Base-by-base conservation (phyloP, 495 filamentous ascomycete species). In the Aspergillus nanangensis region DNA sequence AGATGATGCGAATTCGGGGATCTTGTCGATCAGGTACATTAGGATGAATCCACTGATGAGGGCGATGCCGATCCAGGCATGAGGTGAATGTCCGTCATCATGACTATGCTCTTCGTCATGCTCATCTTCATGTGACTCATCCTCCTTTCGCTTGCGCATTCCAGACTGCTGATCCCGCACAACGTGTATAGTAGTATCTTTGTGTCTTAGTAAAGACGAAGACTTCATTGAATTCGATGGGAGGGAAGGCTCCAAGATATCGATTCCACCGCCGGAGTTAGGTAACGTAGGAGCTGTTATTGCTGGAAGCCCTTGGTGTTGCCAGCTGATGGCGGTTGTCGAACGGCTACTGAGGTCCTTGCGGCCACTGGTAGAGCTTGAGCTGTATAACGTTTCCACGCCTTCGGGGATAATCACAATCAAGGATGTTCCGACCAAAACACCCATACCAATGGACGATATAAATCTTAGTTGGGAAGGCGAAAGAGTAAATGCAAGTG, bases 351-450 rank as follows among this genome's bases (percentile, higher is more conserved):
- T 62, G 39, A 71, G 41, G 40, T 50, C 55, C 41, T 71, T 69
- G 29, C 52, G 60, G 43, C 35, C 41, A 22, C 48, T 46, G 14
- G 61, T 45, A 10, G 63, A 56, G 35, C 66, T 75, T 8, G 83
- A 75, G 52, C 78, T 82, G 58, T 95, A 90, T 38, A 96, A 71
- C 5, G 93, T 93, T 57, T 96, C 93, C 38, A 97, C 82, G 13
- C 93, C 93, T 64, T 98, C 93, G 0, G 93, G 93, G 57, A 98
- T 95, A 61, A 98, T 98, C 2, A 98, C 89, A 45, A 97, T 90
- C 53, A 98, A 77, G 8, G 90, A 89, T 25, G 92, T 97, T 27
- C 93, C 93, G 17, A 98, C 90, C 7, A 98, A 74, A 13, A 98
- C 84, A 32, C 93, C 93, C 71, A 96, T 89, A 23, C 93, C 93